Conservation (phyloP, 2,329 filamentous ascomycete species). For the Fusarium floridanum region DNA sequence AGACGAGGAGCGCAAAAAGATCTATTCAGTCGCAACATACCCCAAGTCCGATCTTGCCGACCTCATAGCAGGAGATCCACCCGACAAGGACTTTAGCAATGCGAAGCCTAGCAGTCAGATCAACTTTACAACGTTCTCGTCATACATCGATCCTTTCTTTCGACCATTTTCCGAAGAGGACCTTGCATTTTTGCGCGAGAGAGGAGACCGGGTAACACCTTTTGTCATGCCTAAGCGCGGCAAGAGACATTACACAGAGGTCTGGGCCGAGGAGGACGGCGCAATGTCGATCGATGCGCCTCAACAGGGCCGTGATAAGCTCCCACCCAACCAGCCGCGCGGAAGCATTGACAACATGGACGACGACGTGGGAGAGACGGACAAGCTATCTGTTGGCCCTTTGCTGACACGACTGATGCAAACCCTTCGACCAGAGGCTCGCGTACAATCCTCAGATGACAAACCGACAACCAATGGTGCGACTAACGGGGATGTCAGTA, state of each 20-base stretch:
- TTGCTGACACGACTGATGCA: conserved; percentile 85
- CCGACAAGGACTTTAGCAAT: conserved; percentile 95
- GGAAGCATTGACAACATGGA: conserved; percentile 89
- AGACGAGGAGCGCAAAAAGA: conserved; percentile 86
- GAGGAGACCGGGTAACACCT: conserved; percentile 84
- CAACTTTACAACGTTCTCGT: conserved; percentile 91
- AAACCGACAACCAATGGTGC: conserved; percentile 66
- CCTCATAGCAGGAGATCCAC: conserved; percentile 87
- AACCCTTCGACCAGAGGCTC: conserved; percentile 82
- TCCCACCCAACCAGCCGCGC: conserved; percentile 84
- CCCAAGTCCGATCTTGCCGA: conserved; percentile 85
- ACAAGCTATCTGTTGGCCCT: conserved; percentile 89
- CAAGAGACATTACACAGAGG: conserved; percentile 86
- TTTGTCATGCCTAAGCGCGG: conserved; percentile 90
- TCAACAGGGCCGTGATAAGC: conserved; percentile 71
- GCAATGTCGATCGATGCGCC: conserved; percentile 78
- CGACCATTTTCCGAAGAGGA: conserved; percentile 93
- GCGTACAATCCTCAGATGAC: conserved; percentile 67
- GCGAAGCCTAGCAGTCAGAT: conserved; percentile 95
- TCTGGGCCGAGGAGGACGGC: conserved; percentile 96
- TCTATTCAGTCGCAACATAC: conserved; percentile 89
- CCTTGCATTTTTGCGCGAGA: conserved; percentile 89
- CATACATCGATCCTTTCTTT: conserved; percentile 92
- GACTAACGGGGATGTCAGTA: conserved; percentile 66
- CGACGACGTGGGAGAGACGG: conserved; percentile 88